Evolutionary conservation across 2,329 filamentous ascomycete genomes (phyloP).

Genomic region (Stagonosporopsis rhizophila): DNA sequence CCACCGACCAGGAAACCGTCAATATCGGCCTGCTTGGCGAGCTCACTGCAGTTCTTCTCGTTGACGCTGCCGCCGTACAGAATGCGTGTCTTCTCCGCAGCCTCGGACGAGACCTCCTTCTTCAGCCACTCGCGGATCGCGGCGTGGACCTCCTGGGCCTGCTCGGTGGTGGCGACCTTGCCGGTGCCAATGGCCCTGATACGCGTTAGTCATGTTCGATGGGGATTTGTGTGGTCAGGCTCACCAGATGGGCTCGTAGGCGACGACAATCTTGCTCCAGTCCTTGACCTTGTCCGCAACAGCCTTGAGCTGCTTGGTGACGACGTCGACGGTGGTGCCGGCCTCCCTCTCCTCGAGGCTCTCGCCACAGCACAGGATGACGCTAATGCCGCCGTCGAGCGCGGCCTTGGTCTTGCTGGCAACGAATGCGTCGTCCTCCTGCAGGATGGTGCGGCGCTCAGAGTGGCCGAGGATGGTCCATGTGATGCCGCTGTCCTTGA

Average conservation of each 20-base stretch:
- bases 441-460: conserved; percentile 88
- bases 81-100: conserved; percentile 86
- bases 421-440: conserved; percentile 82
- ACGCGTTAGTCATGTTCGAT: conserved; percentile 20
- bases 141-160: conserved; percentile 61
- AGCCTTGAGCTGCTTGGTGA: conserved; percentile 84
- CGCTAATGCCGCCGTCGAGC: conserved; percentile 81
- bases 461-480: conserved; percentile 96
- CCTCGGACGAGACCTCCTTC: conserved; percentile 76
- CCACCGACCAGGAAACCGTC: conserved; percentile 98
- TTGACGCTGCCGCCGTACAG: conserved; percentile 96
- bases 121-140: conserved; percentile 88
- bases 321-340: conserved; percentile 82
- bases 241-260: conserved; percentile 99
- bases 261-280: conserved; percentile 94
- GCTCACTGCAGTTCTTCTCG: conserved; percentile 97
- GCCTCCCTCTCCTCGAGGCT: conserved; percentile 90
- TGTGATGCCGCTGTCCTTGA: conserved; percentile 84
- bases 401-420: conserved; percentile 95
- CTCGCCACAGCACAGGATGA: conserved; percentile 98
- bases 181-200: conserved; percentile 80
- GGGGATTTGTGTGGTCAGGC: not conserved
- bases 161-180: conserved; percentile 54
- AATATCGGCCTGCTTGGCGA: conserved; percentile 91
- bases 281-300: conserved; percentile 80